A percentile compares a stretch with the other conserved stretches of the same genome.
Evolutionary conservation across 2,329 filamentous ascomycete genomes (phyloP).

Genomic region (Blastomyces silverae): DNA sequence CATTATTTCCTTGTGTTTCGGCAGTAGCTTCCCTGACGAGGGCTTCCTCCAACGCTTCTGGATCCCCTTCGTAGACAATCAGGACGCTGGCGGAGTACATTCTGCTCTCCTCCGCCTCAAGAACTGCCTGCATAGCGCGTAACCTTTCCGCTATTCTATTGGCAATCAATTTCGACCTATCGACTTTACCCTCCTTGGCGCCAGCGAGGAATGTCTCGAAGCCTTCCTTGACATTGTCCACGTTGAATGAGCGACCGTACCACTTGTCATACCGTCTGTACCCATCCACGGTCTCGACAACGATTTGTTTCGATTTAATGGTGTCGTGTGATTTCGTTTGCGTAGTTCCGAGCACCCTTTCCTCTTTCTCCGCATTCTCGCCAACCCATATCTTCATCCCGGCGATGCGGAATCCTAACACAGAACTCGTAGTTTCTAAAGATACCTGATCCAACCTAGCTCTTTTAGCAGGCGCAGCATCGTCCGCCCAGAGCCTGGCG

Average conservation of each 20-base stretch:
- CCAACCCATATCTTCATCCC: slow-evolving; percentile 57
- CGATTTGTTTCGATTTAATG: slow-evolving; percentile 39
- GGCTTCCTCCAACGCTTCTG: slow-evolving; percentile 47
- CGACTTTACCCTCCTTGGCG: slow-evolving; percentile 35
- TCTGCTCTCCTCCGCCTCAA: slow-evolving; percentile 54
- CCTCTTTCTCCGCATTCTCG: slow-evolving; percentile 29
- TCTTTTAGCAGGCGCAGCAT: slow-evolving; percentile 53
- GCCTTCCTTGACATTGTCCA: slow-evolving; percentile 50
- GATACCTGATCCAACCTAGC: slow-evolving; percentile 54
- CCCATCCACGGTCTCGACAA: slow-evolving; percentile 42
- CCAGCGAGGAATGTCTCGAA: slow-evolving; percentile 53
- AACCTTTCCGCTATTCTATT: slow-evolving; percentile 39
- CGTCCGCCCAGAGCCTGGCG: slow-evolving; percentile 74
- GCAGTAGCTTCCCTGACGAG: slow-evolving; percentile 34
- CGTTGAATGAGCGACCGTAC: slow-evolving; percentile 56
- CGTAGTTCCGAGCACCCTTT: slow-evolving; percentile 30
- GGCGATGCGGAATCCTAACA: slow-evolving; percentile 57
- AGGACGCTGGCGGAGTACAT: slow-evolving; percentile 62
- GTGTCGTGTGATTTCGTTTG: slow-evolving; percentile 46
- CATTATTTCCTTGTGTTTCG: neutral
- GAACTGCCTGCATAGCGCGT: slow-evolving; percentile 41
- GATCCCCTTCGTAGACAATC: slow-evolving; percentile 60
- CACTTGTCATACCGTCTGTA: slow-evolving; percentile 59
- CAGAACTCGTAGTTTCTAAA: slow-evolving; percentile 52
- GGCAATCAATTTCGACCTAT: slow-evolving; percentile 42